These are phyloP conservation scores for Nepenthes gracilis DNA, from an alignment of 148 eudicot species.

Conservation along the genomic window DNA sequence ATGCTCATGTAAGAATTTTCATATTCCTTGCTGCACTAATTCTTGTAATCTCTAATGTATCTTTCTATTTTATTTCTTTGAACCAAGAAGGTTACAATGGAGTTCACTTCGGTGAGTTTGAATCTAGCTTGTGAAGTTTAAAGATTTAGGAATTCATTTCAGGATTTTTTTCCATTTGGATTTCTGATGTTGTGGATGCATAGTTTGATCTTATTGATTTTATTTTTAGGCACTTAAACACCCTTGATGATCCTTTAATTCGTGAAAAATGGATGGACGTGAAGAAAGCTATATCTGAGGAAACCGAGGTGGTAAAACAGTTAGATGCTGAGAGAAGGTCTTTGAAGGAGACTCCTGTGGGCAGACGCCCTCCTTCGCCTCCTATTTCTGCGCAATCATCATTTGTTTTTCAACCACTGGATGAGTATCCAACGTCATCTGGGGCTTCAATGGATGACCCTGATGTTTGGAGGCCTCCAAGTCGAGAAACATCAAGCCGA, in stretches of 20 bases:
- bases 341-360: slow-evolving; percentile 76
- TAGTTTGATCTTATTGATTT: not conserved
- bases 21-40: too few relatives aligned
- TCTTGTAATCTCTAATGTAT: too few relatives aligned
- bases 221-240: slow-evolving; percentile 56
- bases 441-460: slow-evolving; percentile 83
- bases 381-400: slow-evolving; percentile 87
- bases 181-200: not conserved
- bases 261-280: slow-evolving; percentile 97
- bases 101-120: too few relatives aligned
- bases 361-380: slow-evolving; percentile 89
- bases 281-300: slow-evolving; percentile 85
- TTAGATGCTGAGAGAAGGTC: slow-evolving; percentile 90
- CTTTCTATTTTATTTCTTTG: too few relatives aligned
- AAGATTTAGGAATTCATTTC: too few relatives aligned
- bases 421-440: slow-evolving; percentile 94
- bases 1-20: too few relatives aligned
- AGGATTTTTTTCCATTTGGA: not conserved
- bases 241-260: slow-evolving; percentile 76
- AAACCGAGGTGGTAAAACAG: slow-evolving; percentile 92
- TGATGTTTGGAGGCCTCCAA: slow-evolving; percentile 99
- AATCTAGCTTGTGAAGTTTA: too few relatives aligned
- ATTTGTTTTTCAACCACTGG: slow-evolving; percentile 88
- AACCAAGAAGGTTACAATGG: too few relatives aligned
- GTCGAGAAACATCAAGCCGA: slow-evolving; percentile 54